Evolutionary conservation across 2,329 filamentous ascomycete species (phyloP).

Genomic region (Aspergillus proliferans): DNA sequence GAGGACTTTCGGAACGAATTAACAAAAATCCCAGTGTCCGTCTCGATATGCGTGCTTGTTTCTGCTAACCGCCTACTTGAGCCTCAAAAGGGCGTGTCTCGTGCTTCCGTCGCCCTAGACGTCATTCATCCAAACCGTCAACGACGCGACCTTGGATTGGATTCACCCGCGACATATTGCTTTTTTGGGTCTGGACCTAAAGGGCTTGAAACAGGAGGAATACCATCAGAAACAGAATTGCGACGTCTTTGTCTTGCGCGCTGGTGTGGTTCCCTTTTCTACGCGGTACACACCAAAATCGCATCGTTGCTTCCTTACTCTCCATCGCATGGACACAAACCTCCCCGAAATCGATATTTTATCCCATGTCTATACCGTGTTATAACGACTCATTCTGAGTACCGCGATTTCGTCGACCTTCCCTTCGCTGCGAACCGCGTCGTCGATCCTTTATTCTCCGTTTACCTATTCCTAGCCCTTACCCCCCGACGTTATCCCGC

Average conservation of each 20-base stretch:
- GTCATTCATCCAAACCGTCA: not conserved
- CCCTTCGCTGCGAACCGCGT: constrained; percentile 1
- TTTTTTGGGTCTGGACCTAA: not conserved
- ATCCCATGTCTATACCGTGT: constrained; percentile 11
- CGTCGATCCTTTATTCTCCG: constrained; percentile 1
- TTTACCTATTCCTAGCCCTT: constrained; percentile 4
- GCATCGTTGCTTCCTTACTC: constrained; percentile 16
- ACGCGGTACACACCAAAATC: constrained; percentile 11
- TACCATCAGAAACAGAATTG: not conserved
- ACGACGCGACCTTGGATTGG: not conserved
- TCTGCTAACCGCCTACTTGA: not conserved
- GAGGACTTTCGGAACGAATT: not conserved
- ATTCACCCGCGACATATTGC: not conserved
- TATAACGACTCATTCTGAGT: constrained; percentile 3
- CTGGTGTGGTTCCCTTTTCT: constrained; percentile 6
- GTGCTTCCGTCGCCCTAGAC: not conserved
- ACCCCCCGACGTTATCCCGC: constrained; percentile 9
- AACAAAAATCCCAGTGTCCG: not conserved
- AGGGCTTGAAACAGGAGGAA: not conserved
- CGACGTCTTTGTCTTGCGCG: not conserved
- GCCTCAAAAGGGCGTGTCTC: not conserved
- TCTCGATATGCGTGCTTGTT: constrained; percentile 1
- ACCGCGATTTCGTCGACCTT: constrained; percentile 5
- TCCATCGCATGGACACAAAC: constrained; percentile 7
- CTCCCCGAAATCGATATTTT: not conserved